Conservation (phyloP, 352 stramenopile genomes). For the Thraustotheca clavata region DNA sequence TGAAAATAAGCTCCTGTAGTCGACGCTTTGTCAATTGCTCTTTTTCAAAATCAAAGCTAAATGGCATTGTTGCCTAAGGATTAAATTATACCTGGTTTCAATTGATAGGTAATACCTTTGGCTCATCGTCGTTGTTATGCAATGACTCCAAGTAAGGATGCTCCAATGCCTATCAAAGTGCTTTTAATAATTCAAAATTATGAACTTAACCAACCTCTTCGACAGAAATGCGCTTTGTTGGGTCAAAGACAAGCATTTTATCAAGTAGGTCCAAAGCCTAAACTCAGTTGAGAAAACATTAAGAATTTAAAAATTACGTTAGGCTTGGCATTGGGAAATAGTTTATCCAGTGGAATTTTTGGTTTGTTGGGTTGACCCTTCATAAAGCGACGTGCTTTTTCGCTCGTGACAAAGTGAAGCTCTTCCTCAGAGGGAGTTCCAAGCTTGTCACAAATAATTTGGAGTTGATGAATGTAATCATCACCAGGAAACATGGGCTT, state of each 20-base stretch:
- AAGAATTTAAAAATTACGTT: neutral
- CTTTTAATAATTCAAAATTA: neutral
- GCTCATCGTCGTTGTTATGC: slow-evolving; percentile 91
- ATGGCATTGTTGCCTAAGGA: slow-evolving; percentile 32
- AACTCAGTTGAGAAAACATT: neutral
- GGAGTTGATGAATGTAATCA: slow-evolving; percentile 99
- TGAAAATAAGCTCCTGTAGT: slow-evolving; percentile 82
- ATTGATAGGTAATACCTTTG: slow-evolving; percentile 33
- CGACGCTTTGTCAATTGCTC: slow-evolving; percentile 71
- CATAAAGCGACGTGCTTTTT: slow-evolving; percentile 84
- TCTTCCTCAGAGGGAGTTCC: slow-evolving; percentile 81
- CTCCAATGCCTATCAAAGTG: slow-evolving; percentile 44
- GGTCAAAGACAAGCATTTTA: slow-evolving; percentile 85
- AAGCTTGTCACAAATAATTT: slow-evolving; percentile 91
- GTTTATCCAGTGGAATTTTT: slow-evolving; percentile 52
- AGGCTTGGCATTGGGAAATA: slow-evolving; percentile 65
- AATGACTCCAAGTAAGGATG: slow-evolving; percentile 88
- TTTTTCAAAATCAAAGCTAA: slow-evolving; percentile 88
- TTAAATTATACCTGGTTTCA: neutral
- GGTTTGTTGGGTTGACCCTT: slow-evolving; percentile 70
- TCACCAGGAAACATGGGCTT: slow-evolving; percentile 92
- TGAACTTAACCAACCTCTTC: slow-evolving; percentile 35
- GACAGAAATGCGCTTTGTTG: slow-evolving; percentile 85
- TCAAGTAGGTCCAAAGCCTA: slow-evolving; percentile 71
- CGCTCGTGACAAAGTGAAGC: slow-evolving; percentile 87